Base-by-base conservation (phyloP, 768 basidiomycete genomes). In the Cystobasidium ongulense region DNA sequence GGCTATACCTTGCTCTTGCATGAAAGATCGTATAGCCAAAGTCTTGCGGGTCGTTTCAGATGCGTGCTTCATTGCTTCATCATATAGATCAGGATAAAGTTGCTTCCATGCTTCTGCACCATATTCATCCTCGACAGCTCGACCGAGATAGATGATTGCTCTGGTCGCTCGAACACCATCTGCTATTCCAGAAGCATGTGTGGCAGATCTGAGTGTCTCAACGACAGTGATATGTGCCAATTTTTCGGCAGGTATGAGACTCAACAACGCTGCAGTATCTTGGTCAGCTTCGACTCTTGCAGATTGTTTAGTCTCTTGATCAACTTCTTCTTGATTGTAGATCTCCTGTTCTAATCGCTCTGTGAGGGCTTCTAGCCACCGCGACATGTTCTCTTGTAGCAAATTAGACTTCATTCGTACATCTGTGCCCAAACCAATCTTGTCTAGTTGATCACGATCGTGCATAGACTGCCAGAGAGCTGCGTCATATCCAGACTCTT, bases 111-210 rank as follows among this genome's bases (percentile, higher is more conserved):
- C 87, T 79, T 90, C 85, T 1, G 90, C 87, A 80, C 93, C 90
- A 83, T 93, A 90, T 83, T 98, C 94, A 63, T 87, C 85, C 82
- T 98, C 95, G 39, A 97, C 86, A 0, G 89, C 90, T 73, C 85
- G 87, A 0, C 94, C 95, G 25, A 97, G 85, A 0, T 85, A 81
- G 25, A 96, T 82, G 74, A 96, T 84, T 0, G 90, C 91, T 0
- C 91, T 85, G 0, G 92, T 86, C 0, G 91, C 89, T 81, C 96
- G 95, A 88, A 95, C 91, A 2, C 93, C 94, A 46, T 88, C 86
- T 0, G 84, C 77, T 29, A 54, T 52, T 4, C 35, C 41, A 10
- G 61, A 38, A n/a, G 92, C 84, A 15, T 90, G 90, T 5, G 90
- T 89, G 0, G 86, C 84, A 5, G 90, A 88, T 23, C 76, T 75